Evolutionary conservation across 1,284 basidiomycete genomes (phyloP), one percentile per base, ranked within the genome.

Genomic region (Puccinia hordei): DNA sequence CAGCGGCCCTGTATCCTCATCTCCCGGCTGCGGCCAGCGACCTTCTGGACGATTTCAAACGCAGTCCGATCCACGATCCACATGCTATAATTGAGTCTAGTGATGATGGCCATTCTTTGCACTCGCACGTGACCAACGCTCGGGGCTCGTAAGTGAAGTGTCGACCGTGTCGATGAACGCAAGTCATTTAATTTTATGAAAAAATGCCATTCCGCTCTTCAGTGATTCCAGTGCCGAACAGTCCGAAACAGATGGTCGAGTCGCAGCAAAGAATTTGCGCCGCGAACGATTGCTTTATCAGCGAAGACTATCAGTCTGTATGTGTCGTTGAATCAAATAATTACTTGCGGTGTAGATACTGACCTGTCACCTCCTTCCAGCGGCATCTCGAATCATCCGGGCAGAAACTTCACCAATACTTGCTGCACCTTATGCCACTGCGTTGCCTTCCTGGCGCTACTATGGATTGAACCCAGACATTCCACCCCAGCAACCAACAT

Each of bases 241-340:
- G 35, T 73, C 72, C 24, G 72, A 73, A 55, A 73, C 72, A 10
- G 72, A 73, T 73, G 72, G 72, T 59, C 72, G 72, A 24, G 53
- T 73, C n/a, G 72, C 72, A 41, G 72, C 49, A 6, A 73, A 73
- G 53, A 73, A 73, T 24, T 35, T 73, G 1, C 72, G 72, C 53
- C 72, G 72, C 15, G 72, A 55, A 24, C 30, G 72, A 59, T 30
- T 73, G 53, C 72, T 55, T 24, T 73, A 73, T 55, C 72, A 73
- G 38, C 30, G 72, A 46, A 59, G 72, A 33, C 53, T 73, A 44
- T 73, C 72, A 57, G 72, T 59, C 13, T 73, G 72, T 73, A 73
- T 72, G 69, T 73, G 41, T 24, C 59, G 38, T 38, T 41, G 38
- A 6, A 55, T 55, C 35, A 44, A 73, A 55, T 22, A 44, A 59